Conservation (phyloP, 345 rosid genomes). For the Gossypium arboreum region DNA sequence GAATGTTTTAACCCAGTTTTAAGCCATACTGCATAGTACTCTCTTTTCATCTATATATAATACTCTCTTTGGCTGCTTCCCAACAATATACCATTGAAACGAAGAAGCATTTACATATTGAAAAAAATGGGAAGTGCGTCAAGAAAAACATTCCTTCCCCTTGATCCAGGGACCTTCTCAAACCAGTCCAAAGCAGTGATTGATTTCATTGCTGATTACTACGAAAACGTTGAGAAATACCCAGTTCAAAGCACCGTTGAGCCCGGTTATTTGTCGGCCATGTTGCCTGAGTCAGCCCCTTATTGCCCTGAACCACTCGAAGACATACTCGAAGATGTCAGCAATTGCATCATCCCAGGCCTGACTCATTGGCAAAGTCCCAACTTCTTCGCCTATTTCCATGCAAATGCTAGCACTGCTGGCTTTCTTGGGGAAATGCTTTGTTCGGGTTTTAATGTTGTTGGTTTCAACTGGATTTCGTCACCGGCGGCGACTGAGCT, state of each 20-base stretch:
- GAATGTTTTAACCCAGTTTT: too few relatives aligned
- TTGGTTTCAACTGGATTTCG: constrained; percentile 23
- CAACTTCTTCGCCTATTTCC: constrained; percentile 28
- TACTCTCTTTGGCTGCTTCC: background rate
- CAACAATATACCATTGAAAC: background rate
- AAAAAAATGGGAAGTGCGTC: background rate
- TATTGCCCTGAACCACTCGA: constrained; percentile 18
- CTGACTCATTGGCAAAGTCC: constrained; percentile 40
- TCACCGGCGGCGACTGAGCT: constrained; percentile 33
- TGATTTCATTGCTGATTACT: constrained; percentile 17
- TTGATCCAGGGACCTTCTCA: background rate
- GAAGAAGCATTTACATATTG: background rate
- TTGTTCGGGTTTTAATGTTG: constrained; percentile 21
- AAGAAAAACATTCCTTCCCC: background rate
- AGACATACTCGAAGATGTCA: constrained; percentile 3
- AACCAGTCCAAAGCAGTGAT: constrained; percentile 23
- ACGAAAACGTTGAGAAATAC: constrained; percentile 24
- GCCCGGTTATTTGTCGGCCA: constrained; percentile 22
- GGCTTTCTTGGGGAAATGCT: constrained; percentile 31
- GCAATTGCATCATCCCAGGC: constrained; percentile 20
- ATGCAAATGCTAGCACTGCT: constrained; percentile 28
- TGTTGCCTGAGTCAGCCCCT: constrained; percentile 16
- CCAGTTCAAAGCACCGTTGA: constrained; percentile 31
- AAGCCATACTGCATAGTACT: too few relatives aligned
- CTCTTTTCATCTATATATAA: too few relatives aligned